Evolutionary conservation across 2,329 filamentous ascomycete species (phyloP).

Genomic region (Beauveria medogensis): DNA sequence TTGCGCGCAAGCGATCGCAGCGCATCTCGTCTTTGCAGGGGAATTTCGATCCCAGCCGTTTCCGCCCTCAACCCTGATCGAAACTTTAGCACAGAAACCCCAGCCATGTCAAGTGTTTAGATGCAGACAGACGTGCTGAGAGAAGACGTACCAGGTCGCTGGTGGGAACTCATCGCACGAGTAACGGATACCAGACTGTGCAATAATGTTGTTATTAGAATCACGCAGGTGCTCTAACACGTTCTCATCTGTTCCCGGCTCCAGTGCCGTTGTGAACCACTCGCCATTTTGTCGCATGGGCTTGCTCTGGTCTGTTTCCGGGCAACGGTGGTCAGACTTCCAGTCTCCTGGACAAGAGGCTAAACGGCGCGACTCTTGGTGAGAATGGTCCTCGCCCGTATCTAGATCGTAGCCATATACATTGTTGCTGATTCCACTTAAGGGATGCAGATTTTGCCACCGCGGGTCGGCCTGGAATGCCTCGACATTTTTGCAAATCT

Average conservation of each 20-base stretch:
- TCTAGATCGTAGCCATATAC: slow-evolving; percentile 8
- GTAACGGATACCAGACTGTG: slow-evolving; percentile 15
- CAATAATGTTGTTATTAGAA: neutral
- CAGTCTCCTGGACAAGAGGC: slow-evolving; percentile 6
- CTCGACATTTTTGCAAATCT: slow-evolving; percentile 18
- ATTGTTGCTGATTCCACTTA: neutral
- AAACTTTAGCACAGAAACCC: neutral
- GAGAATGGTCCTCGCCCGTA: slow-evolving; percentile 4
- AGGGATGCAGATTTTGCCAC: neutral
- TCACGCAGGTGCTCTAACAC: neutral
- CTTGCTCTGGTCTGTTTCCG: slow-evolving; percentile 10
- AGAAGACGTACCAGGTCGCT: slow-evolving; percentile 13
- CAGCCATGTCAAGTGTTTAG: neutral
- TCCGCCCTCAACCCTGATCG: slow-evolving; percentile 19
- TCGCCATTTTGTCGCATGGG: slow-evolving; percentile 13
- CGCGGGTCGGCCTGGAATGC: slow-evolving; percentile 7
- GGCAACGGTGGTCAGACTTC: slow-evolving; percentile 11
- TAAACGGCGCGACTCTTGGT: slow-evolving; percentile 2
- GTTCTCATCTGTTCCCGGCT: slow-evolving; percentile 11
- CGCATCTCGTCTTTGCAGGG: slow-evolving; percentile 12
- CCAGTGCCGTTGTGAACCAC: slow-evolving; percentile 13
- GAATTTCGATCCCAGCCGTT: neutral
- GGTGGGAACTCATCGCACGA: slow-evolving; percentile 25
- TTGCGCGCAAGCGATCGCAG: slow-evolving; percentile 12
- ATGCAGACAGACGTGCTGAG: neutral